Evolutionary conservation across 495 filamentous ascomycete genomes (phyloP), one percentile per base, ranked within the genome.

Genomic region (Talaromyces adpressus): DNA sequence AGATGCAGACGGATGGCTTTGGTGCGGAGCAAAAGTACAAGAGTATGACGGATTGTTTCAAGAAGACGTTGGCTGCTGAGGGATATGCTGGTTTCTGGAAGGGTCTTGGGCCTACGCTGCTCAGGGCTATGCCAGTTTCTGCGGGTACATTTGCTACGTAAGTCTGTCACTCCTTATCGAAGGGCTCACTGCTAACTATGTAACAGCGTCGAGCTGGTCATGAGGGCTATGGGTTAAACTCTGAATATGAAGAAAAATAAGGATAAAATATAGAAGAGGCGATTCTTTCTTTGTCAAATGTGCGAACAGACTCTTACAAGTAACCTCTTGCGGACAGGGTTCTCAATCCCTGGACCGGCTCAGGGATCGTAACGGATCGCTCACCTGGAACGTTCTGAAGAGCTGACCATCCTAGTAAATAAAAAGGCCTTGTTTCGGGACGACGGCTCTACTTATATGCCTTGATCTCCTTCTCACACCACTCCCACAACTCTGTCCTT

Each of bases 1-100:
- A 96, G 85, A 96, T 98, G 93, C 94, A 98, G 84, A 95, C 86
- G 65, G 94, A 98, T 79, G 93, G 91, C 22, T 92, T 97, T 70
- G 85, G 85, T 23, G 82, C 82, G 1, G 74, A 82, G 62, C 84
- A 82, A 83, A 79, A 81, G 70, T 98, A 89, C 75, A 84, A 77
- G 79, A 87, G 76, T 61, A 97, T 96, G 92, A 83, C 86, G 52
- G 92, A 97, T 75, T 94, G 91, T 78, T 96, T 97, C 75, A 80
- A 77, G 66, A 88, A 97, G 84, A 92, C 88, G 25, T 96, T 84
- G 77, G 76, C 83, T 56, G 78, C 75, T 23, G 92, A 96, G 74
- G 94, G 94, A 4, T 64, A 85, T 65, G 78, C 86, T 52, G 95
- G 92, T 4, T 98, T 98, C 79, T 98, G 93, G 93, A 96, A 90